phyloP scores from a whole-genome alignment of 139 green algal species.

The Chlamydomonas eustigma region DNA sequence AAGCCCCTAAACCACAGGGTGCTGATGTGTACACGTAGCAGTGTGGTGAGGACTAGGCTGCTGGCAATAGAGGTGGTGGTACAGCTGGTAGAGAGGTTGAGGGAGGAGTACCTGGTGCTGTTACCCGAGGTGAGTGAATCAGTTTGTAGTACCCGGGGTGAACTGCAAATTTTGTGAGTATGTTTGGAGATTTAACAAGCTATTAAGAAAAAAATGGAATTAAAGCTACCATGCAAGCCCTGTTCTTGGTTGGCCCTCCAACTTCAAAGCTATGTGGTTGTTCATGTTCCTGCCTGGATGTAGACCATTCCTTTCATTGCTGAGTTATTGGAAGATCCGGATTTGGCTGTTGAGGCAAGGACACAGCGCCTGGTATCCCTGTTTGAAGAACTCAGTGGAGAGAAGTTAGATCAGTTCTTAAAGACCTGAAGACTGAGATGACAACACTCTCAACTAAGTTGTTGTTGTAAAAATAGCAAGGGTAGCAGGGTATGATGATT shows the following conservation, averaged over 20 bases:
- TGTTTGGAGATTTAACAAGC: not conserved
- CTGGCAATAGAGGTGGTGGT: slow-evolving; percentile 46
- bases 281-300: not conserved
- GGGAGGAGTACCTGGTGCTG: slow-evolving; percentile 82
- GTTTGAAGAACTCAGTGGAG: slow-evolving; percentile 79
- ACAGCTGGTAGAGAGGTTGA: slow-evolving; percentile 56
- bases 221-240: slow-evolving; percentile 28
- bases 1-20: slow-evolving; percentile 77
- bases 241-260: not conserved
- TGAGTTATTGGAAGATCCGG: slow-evolving; percentile 87
- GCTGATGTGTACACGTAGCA: slow-evolving; percentile 41
- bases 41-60: slow-evolving; percentile 1
- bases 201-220: not conserved
- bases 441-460: too few species aligned
- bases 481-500: too few species aligned
- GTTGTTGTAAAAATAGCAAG: too few species aligned
- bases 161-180: not conserved
- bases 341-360: slow-evolving; percentile 56
- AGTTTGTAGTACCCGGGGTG: not conserved
- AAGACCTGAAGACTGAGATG: too few species aligned
- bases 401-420: slow-evolving; percentile 83
- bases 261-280: too few species aligned
- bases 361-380: slow-evolving; percentile 54
- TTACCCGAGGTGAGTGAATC: slow-evolving; percentile 65
- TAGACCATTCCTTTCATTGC: slow-evolving; percentile 79